Conservation (phyloP, 1,284 basidiomycete species). For the Cryptococcus wingfieldii region DNA sequence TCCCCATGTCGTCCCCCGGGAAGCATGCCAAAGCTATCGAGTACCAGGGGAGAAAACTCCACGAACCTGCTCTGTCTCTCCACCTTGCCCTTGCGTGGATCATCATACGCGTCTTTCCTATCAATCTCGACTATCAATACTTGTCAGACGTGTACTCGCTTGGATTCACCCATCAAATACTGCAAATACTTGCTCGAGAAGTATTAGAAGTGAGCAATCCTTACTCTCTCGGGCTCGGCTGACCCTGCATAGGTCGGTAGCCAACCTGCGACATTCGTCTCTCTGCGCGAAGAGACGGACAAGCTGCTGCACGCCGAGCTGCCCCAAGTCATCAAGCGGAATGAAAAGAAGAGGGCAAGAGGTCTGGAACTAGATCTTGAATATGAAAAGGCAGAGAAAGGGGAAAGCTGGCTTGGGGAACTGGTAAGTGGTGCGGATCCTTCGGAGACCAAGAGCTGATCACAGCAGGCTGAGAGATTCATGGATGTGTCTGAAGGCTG, state of each 20-base stretch:
- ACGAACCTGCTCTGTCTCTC: constrained; percentile 26
- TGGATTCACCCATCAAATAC: constrained; percentile 28
- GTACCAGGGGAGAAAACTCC: constrained; percentile 4
- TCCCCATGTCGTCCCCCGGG: constrained; percentile 9
- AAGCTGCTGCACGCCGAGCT: constrained; percentile 26
- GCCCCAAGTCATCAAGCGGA: constrained; percentile 7
- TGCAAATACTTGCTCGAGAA: constrained; percentile 33
- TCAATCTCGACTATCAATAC: constrained; percentile 12
- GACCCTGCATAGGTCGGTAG: constrained; percentile 24
- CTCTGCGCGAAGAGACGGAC: constrained; percentile 25
- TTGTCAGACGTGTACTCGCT: constrained; percentile 22
- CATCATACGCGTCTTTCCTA: constrained; percentile 24
- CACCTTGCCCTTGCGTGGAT: constrained; percentile 37
- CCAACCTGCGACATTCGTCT: constrained; percentile 20
- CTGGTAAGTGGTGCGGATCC: constrained; percentile 23
- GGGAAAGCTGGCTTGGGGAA: constrained; percentile 26
- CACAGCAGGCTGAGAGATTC: constrained; percentile 20
- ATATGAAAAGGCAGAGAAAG: constrained; percentile 15
- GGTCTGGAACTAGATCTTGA: constrained; percentile 21
- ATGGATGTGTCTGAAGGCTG: constrained; percentile 28
- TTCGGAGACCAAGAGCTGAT: not conserved
- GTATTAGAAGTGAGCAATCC: constrained; percentile 29
- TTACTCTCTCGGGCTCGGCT: not conserved
- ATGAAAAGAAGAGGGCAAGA: constrained; percentile 20
- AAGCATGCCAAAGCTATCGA: constrained; percentile 4